Conservation (phyloP, 164 flowering plant genomes). For the Aristolochia fimbriata region DNA sequence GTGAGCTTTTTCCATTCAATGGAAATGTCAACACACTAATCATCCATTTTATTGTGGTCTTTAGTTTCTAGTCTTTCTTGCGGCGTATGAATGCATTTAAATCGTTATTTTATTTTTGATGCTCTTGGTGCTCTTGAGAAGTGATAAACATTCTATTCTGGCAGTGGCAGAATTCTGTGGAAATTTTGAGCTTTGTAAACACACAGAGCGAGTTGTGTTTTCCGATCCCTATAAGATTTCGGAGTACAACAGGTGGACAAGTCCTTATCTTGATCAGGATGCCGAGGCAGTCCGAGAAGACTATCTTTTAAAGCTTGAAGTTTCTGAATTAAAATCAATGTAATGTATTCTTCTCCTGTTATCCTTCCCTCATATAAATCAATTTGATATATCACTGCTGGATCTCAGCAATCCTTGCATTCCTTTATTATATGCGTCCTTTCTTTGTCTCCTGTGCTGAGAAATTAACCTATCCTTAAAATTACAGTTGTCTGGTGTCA, state of each 20-base stretch:
- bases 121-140: no score
- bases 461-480: no score
- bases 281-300: conserved; percentile 75
- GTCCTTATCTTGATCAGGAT: conserved; percentile 83
- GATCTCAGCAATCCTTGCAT: no score
- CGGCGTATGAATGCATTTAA: not conserved
- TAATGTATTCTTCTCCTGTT: conserved; percentile 33
- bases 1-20: no score
- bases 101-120: not conserved
- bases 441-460: no score
- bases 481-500: no score
- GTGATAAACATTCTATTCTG: conserved; percentile 4
- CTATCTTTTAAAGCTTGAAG: conserved; percentile 65
- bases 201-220: conserved; percentile 88
- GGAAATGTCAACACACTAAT: no score
- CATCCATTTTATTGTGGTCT: no score
- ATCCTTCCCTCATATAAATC: not conserved
- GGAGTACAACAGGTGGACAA: conserved; percentile 64
- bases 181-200: conserved; percentile 88
- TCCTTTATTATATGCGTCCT: no score
- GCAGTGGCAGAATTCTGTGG: conserved; percentile 95
- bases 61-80: no score
- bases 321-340: conserved; percentile 85
- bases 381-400: no score
- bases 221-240: conserved; percentile 91